phyloP scores from a whole-genome alignment of 2,329 filamentous ascomycete species.

The Trichoderma citrinoviride region DNA sequence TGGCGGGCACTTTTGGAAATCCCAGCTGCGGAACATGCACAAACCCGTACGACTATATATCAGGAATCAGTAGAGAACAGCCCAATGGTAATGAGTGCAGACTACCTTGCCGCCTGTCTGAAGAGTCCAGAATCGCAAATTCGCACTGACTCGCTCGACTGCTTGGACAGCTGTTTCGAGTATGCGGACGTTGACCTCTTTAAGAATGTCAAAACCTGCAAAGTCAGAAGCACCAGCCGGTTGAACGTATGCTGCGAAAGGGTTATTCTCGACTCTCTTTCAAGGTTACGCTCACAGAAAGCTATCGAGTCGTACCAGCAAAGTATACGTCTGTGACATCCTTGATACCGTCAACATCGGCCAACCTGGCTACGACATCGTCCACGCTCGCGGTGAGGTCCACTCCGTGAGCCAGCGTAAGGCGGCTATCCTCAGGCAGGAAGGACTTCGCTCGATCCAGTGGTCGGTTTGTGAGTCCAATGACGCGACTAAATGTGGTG shows the following conservation, averaged over 20 bases:
- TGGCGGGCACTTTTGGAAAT: conserved; percentile 12
- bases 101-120: conserved; percentile 17
- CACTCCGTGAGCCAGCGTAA: neutral
- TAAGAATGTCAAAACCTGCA: conserved; percentile 13
- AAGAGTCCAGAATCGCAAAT: conserved; percentile 8
- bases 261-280: neutral
- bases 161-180: conserved; percentile 12
- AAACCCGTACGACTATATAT: neutral
- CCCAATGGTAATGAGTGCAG: neutral
- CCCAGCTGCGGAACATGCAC: conserved; percentile 14
- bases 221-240: conserved; percentile 13
- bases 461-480: conserved; percentile 9
- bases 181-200: conserved; percentile 9
- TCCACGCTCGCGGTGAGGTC: conserved; percentile 10
- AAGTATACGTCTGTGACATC: conserved; percentile 18
- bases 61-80: neutral
- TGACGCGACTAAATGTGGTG: neutral
- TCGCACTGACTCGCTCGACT: conserved; percentile 1
- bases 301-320: neutral
- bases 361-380: conserved; percentile 10
- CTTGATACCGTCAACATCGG: conserved; percentile 5
- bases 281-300: neutral
- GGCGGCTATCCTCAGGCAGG: conserved; percentile 4
- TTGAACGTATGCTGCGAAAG: conserved; percentile 8
- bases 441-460: conserved; percentile 2